Base-by-base conservation (phyloP, 2,329 filamentous ascomycete species). In the Aspergillus nomiae region DNA sequence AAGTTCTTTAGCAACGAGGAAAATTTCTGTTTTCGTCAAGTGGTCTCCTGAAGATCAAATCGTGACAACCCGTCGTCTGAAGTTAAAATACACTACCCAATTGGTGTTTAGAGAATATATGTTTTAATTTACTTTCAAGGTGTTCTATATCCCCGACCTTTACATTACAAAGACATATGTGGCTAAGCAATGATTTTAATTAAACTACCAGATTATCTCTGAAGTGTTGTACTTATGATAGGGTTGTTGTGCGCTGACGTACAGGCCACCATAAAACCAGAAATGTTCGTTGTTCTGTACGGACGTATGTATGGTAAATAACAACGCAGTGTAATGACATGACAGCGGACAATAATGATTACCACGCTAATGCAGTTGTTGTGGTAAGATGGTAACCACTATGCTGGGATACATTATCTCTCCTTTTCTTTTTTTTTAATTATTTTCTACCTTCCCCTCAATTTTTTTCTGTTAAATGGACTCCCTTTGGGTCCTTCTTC, bases 41-140 rank as follows among this genome's bases (percentile, higher is more conserved):
- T 56, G 24, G 36, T 71, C 70, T 71, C 69, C 70, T 71, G 70
- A 71, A 71, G 69, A 72, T 72, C 70, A 58, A 61, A 59, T 51
- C 38, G 51, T 19, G 50, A 51, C 51, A 50, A 55, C 30, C 45
- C 32, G 46, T 53, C 51, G 30, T n/a, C 46, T 41, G 28, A 34
- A 50, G 46, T 21, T 59, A 32, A 50, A 34, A 36, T 51, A 59
- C 56, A 50, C 46, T 19, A 26, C 9, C 12, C 26, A 28, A 50
- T 28, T 50, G 14, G 26, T 50, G 43, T 46, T 24, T 1, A 50
- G 16, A 51, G 16, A 51, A 0, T 12, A 21, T 3, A 21, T 51
- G 6, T 28, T 16, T 19, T 30, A 5, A 5, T 28, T 28, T 21
- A 4, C 11, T 19, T 30, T 16, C 24, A 34, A 46, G 9, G 11